These are phyloP conservation scores for Heterobasidion occidentale DNA, from an alignment of 1,284 basidiomycete species.

Conservation along the genomic window DNA sequence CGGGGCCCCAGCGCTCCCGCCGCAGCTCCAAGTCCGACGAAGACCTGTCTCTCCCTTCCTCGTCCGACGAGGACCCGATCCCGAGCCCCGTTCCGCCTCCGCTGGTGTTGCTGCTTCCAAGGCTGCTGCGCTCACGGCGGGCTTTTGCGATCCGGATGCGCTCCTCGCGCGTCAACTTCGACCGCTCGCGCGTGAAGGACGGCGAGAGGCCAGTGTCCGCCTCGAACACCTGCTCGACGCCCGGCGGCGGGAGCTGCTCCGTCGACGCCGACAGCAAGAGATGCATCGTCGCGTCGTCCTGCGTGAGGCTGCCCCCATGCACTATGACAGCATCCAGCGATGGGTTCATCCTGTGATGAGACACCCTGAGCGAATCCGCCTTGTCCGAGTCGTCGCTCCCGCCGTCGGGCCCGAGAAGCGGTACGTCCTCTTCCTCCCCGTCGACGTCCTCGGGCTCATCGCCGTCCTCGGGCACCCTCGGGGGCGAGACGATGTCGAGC, in stretches of 20 bases:
- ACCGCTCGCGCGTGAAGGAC: conserved; percentile 38
- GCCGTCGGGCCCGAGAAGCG: conserved; percentile 40
- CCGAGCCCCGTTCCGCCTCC: conserved; percentile 17
- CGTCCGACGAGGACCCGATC: conserved; percentile 1
- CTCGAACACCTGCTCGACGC: conserved; percentile 73
- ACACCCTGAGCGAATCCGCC: conserved; percentile 21
- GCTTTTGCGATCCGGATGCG: conserved; percentile 54
- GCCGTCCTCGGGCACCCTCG: conserved; percentile 4
- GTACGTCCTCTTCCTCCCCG: conserved; percentile 37
- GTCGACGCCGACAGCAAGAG: conserved; percentile 33
- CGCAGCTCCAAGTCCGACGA: not conserved
- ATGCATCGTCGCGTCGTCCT: conserved; percentile 52
- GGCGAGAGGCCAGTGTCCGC: conserved; percentile 36
- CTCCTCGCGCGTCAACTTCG: conserved; percentile 63
- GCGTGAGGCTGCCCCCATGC: conserved; percentile 10
- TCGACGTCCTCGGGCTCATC: conserved; percentile 10
- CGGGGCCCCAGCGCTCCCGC: conserved; percentile 56
- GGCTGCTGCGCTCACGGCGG: conserved; percentile 33
- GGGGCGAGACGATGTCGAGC: conserved; percentile 45
- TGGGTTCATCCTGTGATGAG: not conserved
- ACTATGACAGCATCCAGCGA: conserved; percentile 5
- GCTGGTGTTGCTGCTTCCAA: conserved; percentile 27
- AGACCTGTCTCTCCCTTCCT: conserved; percentile 6
- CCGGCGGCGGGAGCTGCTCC: conserved; percentile 49
- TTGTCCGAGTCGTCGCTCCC: conserved; percentile 49